Conservation (phyloP, 2,329 filamentous ascomycete genomes). For the Diplodia intermedia region DNA sequence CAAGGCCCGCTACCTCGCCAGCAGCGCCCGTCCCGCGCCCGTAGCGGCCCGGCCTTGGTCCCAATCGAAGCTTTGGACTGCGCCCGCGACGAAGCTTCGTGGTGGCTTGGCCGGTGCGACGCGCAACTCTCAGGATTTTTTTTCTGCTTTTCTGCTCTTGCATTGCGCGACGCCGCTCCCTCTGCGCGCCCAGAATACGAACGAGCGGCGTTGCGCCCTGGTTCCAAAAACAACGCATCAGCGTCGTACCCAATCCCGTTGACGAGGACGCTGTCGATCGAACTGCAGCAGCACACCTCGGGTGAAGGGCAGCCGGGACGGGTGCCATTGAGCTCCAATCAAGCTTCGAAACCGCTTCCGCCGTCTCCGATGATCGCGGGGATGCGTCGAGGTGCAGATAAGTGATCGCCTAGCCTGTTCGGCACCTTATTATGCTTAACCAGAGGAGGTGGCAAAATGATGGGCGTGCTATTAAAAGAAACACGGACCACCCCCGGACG, state of each 20-base stretch:
- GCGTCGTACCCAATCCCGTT: no score
- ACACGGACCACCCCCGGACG: not conserved
- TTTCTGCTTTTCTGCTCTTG: not conserved
- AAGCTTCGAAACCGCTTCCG: not conserved
- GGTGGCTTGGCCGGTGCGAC: constrained; percentile 3
- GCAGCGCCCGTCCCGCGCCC: not conserved
- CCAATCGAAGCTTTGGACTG: constrained; percentile 3
- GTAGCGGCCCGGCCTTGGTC: not conserved
- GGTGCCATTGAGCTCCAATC: constrained; percentile 1
- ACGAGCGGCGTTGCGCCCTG: not conserved
- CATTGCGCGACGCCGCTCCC: not conserved
- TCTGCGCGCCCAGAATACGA: not conserved
- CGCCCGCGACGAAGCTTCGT: constrained; percentile 4
- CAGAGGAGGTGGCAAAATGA: not conserved
- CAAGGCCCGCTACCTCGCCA: not conserved
- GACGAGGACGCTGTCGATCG: no score
- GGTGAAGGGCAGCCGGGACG: not conserved
- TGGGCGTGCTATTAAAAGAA: constrained; percentile 20
- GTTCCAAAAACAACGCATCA: constrained; percentile 2
- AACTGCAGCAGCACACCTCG: not conserved
- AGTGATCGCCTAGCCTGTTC: not conserved
- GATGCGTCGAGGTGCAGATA: not conserved
- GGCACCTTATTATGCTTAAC: constrained; percentile 9
- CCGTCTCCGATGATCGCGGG: constrained; percentile 1
- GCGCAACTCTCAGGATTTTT: not conserved